Evolutionary conservation across 1,139 yeast species (phyloP), one percentile per base, ranked within the genome.

Genomic region (Spathaspora sp.): DNA sequence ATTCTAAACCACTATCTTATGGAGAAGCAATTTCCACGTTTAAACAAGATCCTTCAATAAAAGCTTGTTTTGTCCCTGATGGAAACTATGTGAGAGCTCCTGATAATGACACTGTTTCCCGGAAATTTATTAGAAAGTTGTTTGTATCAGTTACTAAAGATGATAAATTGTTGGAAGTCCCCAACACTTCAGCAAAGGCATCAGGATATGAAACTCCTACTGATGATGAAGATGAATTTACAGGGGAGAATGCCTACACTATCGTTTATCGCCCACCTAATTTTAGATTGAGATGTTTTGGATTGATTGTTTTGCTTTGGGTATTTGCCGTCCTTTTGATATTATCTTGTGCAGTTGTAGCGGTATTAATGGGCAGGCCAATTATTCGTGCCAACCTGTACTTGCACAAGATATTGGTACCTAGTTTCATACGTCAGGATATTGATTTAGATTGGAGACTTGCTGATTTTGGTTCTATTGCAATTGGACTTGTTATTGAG

Each of bases 81-180:
- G 99, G 99, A 2, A 72, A 72, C 42, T 86, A 80, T 58, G 82
- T 90, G 34, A 79, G 99, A 45, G 99, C 91, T 0, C 99, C 99
- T 1, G 86, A 81, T 48, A 79, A 80, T 51, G 97, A 90, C 59
- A 82, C 84, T 8, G 81, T 86, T 23, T 81, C 95, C 0, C 72
- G 90, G 51, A 78, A 73, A 41, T 81, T 75, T 53, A 78, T 85
- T 33, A 82, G 79, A 55, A 76, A 78, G 43, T 65, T 90, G 51
- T 93, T 95, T 65, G 84, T 88, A 4, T 81, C 89, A 0, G 98
- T 93, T 2, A 86, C 95, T 0, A 86, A 82, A 54, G 86, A 85
- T 56, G 97, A 91, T 61, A 74, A 76, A 47, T 72, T 88, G 17
- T 64, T 84, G 23, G 46, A 55, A 8, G 44, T 50, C 13, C 48